These are phyloP conservation scores for Penicillium crustosum DNA, from an alignment of 2,329 filamentous ascomycete genomes.

Conservation along the genomic window DNA sequence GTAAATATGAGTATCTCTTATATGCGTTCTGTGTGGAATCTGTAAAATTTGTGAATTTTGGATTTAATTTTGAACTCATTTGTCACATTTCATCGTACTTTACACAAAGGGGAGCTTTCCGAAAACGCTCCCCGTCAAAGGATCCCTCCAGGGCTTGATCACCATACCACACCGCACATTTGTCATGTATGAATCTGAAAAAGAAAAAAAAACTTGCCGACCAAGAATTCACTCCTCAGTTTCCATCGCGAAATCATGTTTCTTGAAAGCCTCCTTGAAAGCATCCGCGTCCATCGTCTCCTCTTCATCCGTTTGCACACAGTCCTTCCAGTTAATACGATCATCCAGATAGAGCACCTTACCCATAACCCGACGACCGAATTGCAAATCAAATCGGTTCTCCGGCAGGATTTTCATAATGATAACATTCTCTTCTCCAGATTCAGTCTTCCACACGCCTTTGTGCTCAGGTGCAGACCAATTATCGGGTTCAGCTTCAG, in stretches of 20 bases:
- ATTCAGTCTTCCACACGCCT: neutral
- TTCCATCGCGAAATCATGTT: slow-evolving; percentile 76
- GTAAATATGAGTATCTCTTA: neutral
- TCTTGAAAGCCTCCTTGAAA: slow-evolving; percentile 79
- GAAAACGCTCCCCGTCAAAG: neutral
- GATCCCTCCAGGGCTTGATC: neutral
- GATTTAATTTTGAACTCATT: slow-evolving; percentile 2
- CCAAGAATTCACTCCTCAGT: slow-evolving; percentile 13
- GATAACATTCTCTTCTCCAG: slow-evolving; percentile 65
- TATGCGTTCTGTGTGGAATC: neutral
- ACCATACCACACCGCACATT: neutral
- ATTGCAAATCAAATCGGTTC: slow-evolving; percentile 85
- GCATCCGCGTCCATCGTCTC: slow-evolving; percentile 74
- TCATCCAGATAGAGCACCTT: slow-evolving; percentile 80
- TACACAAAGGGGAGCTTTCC: neutral
- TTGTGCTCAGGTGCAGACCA: slow-evolving; percentile 8
- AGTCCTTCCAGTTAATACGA: slow-evolving; percentile 82
- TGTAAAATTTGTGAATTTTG: neutral
- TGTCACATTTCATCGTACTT: slow-evolving; percentile 8
- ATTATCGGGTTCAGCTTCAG: slow-evolving; percentile 6
- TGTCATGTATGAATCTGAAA: neutral
- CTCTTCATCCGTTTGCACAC: slow-evolving; percentile 71
- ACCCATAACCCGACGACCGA: slow-evolving; percentile 80
- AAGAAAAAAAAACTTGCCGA: neutral
- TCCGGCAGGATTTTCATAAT: slow-evolving; percentile 71